Conservation (phyloP, 768 basidiomycete species). For the Piloderma croceum region DNA sequence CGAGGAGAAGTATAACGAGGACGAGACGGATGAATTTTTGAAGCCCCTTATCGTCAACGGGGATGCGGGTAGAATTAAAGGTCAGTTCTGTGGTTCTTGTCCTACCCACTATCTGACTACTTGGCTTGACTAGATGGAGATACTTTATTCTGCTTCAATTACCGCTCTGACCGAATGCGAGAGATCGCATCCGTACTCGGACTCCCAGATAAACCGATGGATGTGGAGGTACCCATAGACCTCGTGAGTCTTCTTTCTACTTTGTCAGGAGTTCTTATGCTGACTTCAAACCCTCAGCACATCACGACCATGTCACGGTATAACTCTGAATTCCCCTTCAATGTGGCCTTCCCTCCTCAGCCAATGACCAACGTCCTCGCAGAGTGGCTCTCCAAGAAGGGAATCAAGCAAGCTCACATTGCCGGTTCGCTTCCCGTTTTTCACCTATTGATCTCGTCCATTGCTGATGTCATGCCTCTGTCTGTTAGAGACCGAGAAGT, state of each 20-base stretch:
- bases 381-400: slow-evolving; percentile 80
- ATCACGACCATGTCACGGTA: slow-evolving; percentile 94
- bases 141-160: slow-evolving; percentile 95
- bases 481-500: slow-evolving; percentile 85
- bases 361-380: slow-evolving; percentile 92
- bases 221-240: slow-evolving; percentile 73
- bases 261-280: background rate
- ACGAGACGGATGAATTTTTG: slow-evolving; percentile 92
- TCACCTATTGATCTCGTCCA: background rate
- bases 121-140: slow-evolving; percentile 53
- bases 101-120: background rate
- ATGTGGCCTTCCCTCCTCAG: slow-evolving; percentile 87
- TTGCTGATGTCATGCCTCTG: no score
- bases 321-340: slow-evolving; percentile 86
- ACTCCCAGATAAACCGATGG: slow-evolving; percentile 75
- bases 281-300: slow-evolving; percentile 37
- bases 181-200: slow-evolving; percentile 84
- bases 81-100: slow-evolving; percentile 40
- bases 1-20: slow-evolving; percentile 72
- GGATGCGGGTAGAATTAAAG: slow-evolving; percentile 73
- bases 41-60: slow-evolving; percentile 90
- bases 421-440: slow-evolving; percentile 48
- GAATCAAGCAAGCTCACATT: slow-evolving; percentile 80
- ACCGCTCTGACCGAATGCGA: slow-evolving; percentile 93
- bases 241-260: slow-evolving; percentile 46